phyloP scores from a whole-genome alignment of 78 protist genomes.

The Dictyostelium capitatum region DNA sequence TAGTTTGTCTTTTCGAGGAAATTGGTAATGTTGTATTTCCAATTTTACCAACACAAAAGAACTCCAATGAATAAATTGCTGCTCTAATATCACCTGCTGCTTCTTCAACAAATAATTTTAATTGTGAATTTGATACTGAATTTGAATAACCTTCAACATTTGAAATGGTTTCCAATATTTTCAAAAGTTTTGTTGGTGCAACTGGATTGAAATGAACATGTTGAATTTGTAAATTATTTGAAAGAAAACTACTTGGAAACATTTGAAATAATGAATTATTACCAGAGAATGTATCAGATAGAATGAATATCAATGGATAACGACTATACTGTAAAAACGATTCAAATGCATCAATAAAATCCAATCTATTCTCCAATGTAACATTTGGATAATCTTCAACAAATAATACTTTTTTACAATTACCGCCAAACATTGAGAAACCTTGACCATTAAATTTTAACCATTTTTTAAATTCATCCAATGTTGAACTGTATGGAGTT shows the following conservation, averaged over 20 bases:
- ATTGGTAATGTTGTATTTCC: not conserved
- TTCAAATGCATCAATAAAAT: conserved; percentile 12
- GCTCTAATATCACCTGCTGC: conserved; percentile 76
- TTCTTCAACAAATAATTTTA: conserved; percentile 33
- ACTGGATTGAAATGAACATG: conserved; percentile 33
- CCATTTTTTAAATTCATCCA: conserved; percentile 49
- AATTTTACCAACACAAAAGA: conserved; percentile 47
- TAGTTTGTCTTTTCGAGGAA: conserved; percentile 8
- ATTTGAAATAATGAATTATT: conserved; percentile 13
- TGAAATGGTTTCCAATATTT: conserved; percentile 3
- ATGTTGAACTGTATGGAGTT: conserved; percentile 22
- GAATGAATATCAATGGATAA: conserved; percentile 40
- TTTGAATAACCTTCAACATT: conserved; percentile 15
- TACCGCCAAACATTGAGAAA: not conserved
- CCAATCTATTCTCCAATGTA: not conserved
- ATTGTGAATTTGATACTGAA: not conserved
- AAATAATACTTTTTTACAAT: conserved; percentile 2
- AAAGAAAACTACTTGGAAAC: not conserved
- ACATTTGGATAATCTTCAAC: conserved; percentile 60
- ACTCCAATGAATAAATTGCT: conserved; percentile 54
- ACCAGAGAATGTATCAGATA: conserved; percentile 27
- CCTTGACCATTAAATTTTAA: conserved; percentile 34
- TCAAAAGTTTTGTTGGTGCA: conserved; percentile 31
- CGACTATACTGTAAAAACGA: not conserved
- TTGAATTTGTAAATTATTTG: not conserved